Conservation (phyloP, 768 basidiomycete species). For the Panus rudis region DNA sequence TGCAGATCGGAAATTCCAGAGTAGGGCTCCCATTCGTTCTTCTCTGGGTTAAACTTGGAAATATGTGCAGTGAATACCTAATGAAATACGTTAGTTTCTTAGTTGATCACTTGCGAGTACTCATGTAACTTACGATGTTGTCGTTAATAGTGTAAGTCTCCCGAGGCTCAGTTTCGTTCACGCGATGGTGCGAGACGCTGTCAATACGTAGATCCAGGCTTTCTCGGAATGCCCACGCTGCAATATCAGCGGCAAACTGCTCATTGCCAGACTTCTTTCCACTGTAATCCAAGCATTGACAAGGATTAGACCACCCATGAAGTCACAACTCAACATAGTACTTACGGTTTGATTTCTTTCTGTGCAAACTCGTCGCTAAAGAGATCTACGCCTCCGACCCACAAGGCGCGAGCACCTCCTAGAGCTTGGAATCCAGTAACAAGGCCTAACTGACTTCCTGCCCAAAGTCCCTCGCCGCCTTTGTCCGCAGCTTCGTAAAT, state of each 20-base stretch:
- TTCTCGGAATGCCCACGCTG: constrained; percentile 91
- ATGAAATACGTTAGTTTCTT: neutral
- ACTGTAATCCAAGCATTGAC: constrained; percentile 24
- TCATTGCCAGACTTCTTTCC: constrained; percentile 67
- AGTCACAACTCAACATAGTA: constrained; percentile 13
- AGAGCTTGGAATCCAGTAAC: constrained; percentile 88
- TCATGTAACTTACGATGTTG: constrained; percentile 49
- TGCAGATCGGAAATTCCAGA: constrained; percentile 75
- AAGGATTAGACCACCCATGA: neutral
- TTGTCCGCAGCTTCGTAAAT: constrained; percentile 67
- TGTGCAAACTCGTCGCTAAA: constrained; percentile 71
- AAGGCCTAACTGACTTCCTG: constrained; percentile 67
- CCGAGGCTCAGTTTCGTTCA: constrained; percentile 52
- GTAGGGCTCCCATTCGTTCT: constrained; percentile 62
- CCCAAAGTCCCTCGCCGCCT: constrained; percentile 76
- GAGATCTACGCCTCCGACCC: constrained; percentile 73
- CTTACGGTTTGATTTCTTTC: constrained; percentile 55
- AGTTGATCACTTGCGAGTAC: neutral
- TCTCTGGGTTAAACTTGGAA: constrained; percentile 55
- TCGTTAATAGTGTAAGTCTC: constrained; percentile 85
- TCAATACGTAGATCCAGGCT: constrained; percentile 75
- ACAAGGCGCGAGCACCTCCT: constrained; percentile 70
- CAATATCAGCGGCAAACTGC: constrained; percentile 66
- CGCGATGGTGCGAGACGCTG: constrained; percentile 61
- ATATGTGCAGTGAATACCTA: constrained; percentile 73